Evolutionary conservation across 345 rosid genomes (phyloP).

Genomic region (Boechera retrofracta): DNA sequence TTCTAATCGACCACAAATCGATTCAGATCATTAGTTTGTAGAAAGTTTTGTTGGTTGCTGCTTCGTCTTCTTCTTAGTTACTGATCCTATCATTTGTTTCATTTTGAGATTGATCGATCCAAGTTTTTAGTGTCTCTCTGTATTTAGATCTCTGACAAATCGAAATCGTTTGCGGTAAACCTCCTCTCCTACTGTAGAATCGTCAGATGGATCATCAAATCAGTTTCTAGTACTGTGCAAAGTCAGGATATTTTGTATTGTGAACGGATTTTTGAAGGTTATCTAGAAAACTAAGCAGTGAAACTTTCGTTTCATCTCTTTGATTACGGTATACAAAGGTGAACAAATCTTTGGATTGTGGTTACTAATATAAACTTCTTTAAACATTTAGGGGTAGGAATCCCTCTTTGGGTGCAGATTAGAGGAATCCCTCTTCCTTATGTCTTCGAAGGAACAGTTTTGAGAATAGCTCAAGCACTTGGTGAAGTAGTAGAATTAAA

Average conservation of each 20-base stretch:
- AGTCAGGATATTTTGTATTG: conserved; percentile 1
- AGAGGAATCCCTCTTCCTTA: too few relatives aligned
- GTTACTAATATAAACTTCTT: conserved; percentile 8
- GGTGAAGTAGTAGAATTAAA: too few relatives aligned
- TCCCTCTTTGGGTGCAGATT: too few relatives aligned
- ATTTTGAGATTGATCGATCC: conserved; percentile 28
- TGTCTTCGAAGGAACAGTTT: too few relatives aligned
- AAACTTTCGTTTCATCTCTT: neutral
- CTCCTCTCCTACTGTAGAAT: neutral
- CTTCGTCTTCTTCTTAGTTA: conserved; percentile 10
- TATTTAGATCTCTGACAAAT: conserved; percentile 28
- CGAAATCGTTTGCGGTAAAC: neutral
- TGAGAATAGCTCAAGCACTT: too few relatives aligned
- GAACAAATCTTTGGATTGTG: conserved; percentile 12
- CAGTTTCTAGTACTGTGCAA: conserved; percentile 10
- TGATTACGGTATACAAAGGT: conserved; percentile 4
- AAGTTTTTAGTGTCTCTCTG: neutral
- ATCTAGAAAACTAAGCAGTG: neutral
- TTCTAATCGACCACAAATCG: neutral
- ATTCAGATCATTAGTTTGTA: conserved; percentile 26
- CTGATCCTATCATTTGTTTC: neutral
- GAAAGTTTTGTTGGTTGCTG: neutral
- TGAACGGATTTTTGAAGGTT: neutral
- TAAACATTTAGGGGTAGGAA: neutral
- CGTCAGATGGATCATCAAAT: conserved; percentile 21